Base-by-base conservation (phyloP, 176 grass and related monocot species). In the Urochloa ruziziensis region DNA sequence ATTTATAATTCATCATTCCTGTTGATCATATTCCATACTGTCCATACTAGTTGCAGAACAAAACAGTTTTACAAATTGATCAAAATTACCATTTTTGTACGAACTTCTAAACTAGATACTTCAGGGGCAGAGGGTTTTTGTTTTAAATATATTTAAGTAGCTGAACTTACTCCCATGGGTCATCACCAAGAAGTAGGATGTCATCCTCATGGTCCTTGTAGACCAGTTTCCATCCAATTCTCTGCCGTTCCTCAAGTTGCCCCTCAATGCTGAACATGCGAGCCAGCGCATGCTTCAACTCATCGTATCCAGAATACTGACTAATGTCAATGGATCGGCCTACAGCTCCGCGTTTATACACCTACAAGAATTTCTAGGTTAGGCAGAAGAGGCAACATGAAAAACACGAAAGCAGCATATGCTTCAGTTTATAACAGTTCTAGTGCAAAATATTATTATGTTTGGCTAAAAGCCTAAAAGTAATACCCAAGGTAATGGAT, bases 211-310 rank as follows among this genome's bases (percentile, higher is more conserved):
- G 86, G 84, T 94, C 92, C 66, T 77, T 88, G 33, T 87, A 94
- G 49, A 94, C 92, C 42, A 94, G 89, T 60, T 94, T 89, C 92
- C 92, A 94, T 54, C 92, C 92, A 53, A 87, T 80, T 77, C 92
- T 94, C 44, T 90, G 84, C 0, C 82, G 86, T 64, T 94, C 92
- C 72, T 94, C 88, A 36, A 94, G 89, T 75, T 91, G 92, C 33
- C 92, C 92, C 86, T 91, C 86, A 36, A 94, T 86, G 76, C 92
- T 90, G 77, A 94, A 94, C 92, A 94, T 82, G 19, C 74, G 72
- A 35, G 84, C 89, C 18, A 94, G 74, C 7, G 89, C 89, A 64
- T 85, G 86, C n/a, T 89, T 89, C 46, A 94, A 73, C 42, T 94
- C 86, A 76, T 86, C 85, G 10, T 94, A 94, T 77, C 89, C 87